These are phyloP conservation scores for Escovopsis sp. DNA, from an alignment of 2,329 filamentous ascomycete genomes.

Conservation along the genomic window DNA sequence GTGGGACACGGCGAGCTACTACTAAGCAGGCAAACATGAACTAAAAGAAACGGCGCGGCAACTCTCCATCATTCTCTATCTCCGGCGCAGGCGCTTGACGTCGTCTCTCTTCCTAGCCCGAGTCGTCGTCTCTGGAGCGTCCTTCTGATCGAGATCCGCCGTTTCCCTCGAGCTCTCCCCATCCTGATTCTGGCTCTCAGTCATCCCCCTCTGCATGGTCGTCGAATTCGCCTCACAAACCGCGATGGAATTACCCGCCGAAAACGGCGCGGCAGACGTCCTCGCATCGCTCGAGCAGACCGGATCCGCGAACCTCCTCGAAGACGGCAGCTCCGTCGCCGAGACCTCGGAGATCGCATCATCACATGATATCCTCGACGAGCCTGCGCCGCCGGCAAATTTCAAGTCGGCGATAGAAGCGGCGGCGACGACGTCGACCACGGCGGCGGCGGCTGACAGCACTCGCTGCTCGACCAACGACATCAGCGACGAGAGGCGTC, in stretches of 20 bases:
- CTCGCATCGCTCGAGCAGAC: too few relatives aligned
- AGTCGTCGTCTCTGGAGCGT: neutral
- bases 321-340: slow-evolving; percentile 6
- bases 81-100: neutral
- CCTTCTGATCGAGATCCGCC: slow-evolving; percentile 15
- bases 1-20: too few relatives aligned
- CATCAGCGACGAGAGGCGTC: slow-evolving; percentile 31
- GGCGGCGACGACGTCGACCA: neutral
- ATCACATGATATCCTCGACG: slow-evolving; percentile 13
- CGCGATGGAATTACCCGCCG: too few relatives aligned
- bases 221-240: too few relatives aligned
- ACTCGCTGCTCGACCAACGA: neutral
- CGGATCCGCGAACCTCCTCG: too few relatives aligned
- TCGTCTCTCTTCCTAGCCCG: neutral
- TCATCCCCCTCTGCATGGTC: neutral
- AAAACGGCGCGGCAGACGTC: too few relatives aligned
- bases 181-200: slow-evolving; percentile 5
- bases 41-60: neutral
- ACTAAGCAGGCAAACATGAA: too few relatives aligned
- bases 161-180: slow-evolving; percentile 9
- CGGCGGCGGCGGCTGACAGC: neutral
- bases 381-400: slow-evolving; percentile 12
- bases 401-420: slow-evolving; percentile 3
- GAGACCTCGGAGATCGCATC: slow-evolving; percentile 12
- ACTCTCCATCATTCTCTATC: neutral